Evolutionary conservation across 495 filamentous ascomycete genomes (phyloP).

Genomic region (Penicillium coffeae): DNA sequence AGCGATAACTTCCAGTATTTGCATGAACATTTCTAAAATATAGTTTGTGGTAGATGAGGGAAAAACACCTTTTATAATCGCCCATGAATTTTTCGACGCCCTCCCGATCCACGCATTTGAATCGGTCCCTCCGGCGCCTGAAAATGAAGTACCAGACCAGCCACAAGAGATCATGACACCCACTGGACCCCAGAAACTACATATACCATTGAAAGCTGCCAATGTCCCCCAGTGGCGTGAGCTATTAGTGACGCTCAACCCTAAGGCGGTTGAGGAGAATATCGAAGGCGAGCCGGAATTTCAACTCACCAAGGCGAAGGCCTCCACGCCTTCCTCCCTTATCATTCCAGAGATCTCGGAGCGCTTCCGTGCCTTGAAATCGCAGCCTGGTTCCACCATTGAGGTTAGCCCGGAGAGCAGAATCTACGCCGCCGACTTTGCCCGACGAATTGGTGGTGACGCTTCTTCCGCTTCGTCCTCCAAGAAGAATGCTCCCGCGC

Average conservation of each 20-base stretch:
- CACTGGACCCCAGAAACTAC: constrained; percentile 40
- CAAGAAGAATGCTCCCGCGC: constrained; percentile 13
- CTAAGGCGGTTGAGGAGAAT: constrained; percentile 49
- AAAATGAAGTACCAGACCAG: constrained; percentile 27
- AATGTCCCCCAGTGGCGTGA: constrained; percentile 76
- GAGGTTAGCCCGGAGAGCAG: constrained; percentile 86
- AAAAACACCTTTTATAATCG: constrained; percentile 87
- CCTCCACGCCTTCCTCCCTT: constrained; percentile 72
- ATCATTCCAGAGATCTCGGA: constrained; percentile 81
- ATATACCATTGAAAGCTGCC: constrained; percentile 41
- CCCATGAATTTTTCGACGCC: constrained; percentile 99
- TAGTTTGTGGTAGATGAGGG: constrained; percentile 29
- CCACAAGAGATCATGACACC: constrained; percentile 43
- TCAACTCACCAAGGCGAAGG: constrained; percentile 69
- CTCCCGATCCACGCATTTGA: constrained; percentile 96
- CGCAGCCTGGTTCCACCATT: constrained; percentile 61
- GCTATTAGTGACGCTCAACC: constrained; percentile 69
- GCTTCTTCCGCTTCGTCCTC: constrained; percentile 38
- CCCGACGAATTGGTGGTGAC: constrained; percentile 71
- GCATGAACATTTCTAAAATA: not conserved
- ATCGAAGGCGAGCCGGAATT: constrained; percentile 63
- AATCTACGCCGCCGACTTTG: constrained; percentile 74
- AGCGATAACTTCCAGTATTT: not conserved
- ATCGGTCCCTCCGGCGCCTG: constrained; percentile 48
- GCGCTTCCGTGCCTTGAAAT: constrained; percentile 72